Evolutionary conservation across 148 eudicot genomes (phyloP), one percentile per base, ranked within the genome.

Genomic region (Rhododendron simsii): DNA sequence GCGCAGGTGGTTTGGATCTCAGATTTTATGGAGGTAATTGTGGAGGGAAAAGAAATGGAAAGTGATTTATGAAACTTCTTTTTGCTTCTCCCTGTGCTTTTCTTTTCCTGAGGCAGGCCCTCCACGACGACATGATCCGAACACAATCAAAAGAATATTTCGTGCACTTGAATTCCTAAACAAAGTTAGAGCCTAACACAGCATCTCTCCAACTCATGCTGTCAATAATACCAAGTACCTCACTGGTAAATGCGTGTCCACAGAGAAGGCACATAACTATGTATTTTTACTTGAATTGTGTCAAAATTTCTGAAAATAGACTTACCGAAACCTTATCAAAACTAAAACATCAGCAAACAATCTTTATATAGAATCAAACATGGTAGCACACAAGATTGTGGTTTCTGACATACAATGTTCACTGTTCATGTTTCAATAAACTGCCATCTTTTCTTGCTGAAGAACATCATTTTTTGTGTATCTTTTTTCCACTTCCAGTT

Each of bases 201-300:
- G 59, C 63, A 28, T 47, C 82, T 80, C 82, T 5, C 35, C 82
- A 48, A 79, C 53, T 80, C 82, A 18, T 80, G 82, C 35, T 1
- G 18, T 81, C 16, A 55, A 53, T 28, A 39, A 80, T 80, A 81
- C 47, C n/a, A 80, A 80, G 83, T 28, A 51, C 37, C 83, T 53
- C 45, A 7, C n/a, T 1, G 18, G 83, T 30, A 81, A 53, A 81
- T 81, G 65, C 67, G 7, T 53, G 67, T 11, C 14, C 53, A 15
- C 16, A 57, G 47, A 81, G 47, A 57, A 21, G 45, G 69, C 21
- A 26, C 20, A 0, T 50, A 14, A 51, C 41, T 33, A 13, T 18
- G 13, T 35, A 8, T 53, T 35, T 80, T 81, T 13, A 55, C 0
- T 9, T 48, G 41, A 15, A 55, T 55, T 20, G 37, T 35, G 45